Conservation (phyloP, 1,284 basidiomycete genomes). For the Coniophora puteana region DNA sequence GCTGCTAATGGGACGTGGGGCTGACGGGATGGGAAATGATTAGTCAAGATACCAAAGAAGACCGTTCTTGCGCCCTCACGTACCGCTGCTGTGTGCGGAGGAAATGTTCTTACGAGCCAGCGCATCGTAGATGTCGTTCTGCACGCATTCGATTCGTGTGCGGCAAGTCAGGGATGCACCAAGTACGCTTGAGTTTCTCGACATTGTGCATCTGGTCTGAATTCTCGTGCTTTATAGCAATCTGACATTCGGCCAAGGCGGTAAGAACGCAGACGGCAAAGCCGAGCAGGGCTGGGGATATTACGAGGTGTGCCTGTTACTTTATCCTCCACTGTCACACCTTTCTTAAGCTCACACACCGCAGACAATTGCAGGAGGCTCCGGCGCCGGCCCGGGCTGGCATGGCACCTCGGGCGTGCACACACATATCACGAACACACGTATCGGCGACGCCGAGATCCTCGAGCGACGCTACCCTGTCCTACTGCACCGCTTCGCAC, state of each 20-base stretch:
- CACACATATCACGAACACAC: conserved; percentile 92
- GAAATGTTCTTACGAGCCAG: conserved; percentile 91
- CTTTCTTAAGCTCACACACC: too few relatives aligned
- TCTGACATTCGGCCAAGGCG: conserved; percentile 88
- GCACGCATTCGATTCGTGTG: conserved; percentile 89
- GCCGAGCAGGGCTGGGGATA: conserved; percentile 88
- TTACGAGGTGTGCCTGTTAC: conserved; percentile 66
- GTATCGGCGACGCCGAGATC: conserved; percentile 91
- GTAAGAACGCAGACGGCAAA: conserved; percentile 79
- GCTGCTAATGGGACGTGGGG: conserved; percentile 2
- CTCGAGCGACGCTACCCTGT: conserved; percentile 90
- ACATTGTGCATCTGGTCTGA: neutral
- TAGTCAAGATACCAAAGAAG: conserved; percentile 80
- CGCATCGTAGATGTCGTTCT: conserved; percentile 94
- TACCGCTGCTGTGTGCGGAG: conserved; percentile 89
- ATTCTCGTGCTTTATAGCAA: conserved; percentile 50
- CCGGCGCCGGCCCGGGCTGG: conserved; percentile 89
- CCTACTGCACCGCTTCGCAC: conserved; percentile 77
- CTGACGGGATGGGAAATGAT: conserved; percentile 9
- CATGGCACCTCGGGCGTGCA: conserved; percentile 87
- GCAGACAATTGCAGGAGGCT: conserved; percentile 92
- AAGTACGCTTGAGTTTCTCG: conserved; percentile 49
- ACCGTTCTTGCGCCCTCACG: conserved; percentile 81
- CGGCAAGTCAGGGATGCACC: conserved; percentile 92
- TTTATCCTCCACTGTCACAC: conserved; percentile 3